phyloP scores from a whole-genome alignment of 805 yeast genomes.

The Candida jianshihensis region DNA sequence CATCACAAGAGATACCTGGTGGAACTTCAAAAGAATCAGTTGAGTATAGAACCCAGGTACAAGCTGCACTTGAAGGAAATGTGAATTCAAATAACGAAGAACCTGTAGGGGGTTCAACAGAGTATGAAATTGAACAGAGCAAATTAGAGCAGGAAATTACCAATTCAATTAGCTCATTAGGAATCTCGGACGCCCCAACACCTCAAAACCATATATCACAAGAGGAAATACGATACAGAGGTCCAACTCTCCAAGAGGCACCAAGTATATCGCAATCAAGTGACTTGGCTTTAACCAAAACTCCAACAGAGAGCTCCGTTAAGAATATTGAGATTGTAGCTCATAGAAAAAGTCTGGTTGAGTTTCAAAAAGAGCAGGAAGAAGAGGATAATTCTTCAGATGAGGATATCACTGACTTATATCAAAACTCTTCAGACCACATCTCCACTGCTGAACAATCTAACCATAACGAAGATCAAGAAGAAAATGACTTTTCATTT shows the following conservation, averaged over 20 bases:
- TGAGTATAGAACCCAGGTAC: too few species aligned
- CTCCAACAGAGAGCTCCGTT: slow-evolving; percentile 6
- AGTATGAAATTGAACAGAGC: too few species aligned
- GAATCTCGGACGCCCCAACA: too few species aligned
- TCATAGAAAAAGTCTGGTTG: slow-evolving; percentile 23
- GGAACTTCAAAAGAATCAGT: too few species aligned
- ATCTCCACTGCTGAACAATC: slow-evolving; percentile 4
- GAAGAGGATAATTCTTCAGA: slow-evolving; percentile 23
- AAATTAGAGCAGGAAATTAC: too few species aligned
- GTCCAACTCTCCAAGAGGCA: neutral
- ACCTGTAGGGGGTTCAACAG: too few species aligned
- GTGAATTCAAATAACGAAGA: too few species aligned
- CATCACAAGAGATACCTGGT: too few species aligned
- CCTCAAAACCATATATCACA: too few species aligned
- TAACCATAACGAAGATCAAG: slow-evolving; percentile 1
- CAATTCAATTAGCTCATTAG: too few species aligned
- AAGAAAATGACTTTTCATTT: slow-evolving; percentile 11
- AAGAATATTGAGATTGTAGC: slow-evolving; percentile 26
- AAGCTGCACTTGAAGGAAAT: too few species aligned
- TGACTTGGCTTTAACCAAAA: neutral
- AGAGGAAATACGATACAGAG: too few species aligned
- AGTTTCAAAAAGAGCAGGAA: slow-evolving; percentile 14
- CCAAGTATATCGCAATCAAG: neutral
- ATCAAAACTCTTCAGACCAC: slow-evolving; percentile 13
- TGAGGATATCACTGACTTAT: slow-evolving; percentile 19